phyloP scores from a whole-genome alignment of 768 basidiomycete species.

The Termitomyces sp. region DNA sequence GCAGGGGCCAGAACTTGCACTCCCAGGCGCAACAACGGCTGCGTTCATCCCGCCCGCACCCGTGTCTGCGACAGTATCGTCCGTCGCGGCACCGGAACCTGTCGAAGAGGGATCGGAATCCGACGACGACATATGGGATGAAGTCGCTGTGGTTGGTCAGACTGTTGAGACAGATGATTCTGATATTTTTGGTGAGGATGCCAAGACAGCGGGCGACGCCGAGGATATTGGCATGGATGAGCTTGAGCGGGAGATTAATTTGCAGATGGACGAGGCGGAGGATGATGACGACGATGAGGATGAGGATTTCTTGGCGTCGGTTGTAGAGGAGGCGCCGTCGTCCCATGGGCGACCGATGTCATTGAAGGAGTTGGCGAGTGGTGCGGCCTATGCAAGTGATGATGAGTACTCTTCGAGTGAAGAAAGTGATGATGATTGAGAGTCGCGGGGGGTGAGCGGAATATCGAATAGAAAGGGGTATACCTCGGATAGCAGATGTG shows the following conservation, averaged over 20 bases:
- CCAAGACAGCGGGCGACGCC: constrained; percentile 13
- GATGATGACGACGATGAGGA: constrained; percentile 48
- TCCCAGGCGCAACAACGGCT: constrained; percentile 28
- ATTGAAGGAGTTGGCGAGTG: constrained; percentile 12
- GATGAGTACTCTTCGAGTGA: constrained; percentile 51
- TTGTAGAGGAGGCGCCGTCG: constrained; percentile 17
- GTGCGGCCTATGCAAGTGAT: constrained; percentile 25
- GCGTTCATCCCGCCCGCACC: constrained; percentile 21
- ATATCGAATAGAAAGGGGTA: too few relatives aligned
- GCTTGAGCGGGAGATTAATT: constrained; percentile 32
- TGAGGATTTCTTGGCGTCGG: constrained; percentile 49
- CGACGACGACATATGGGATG: constrained; percentile 50
- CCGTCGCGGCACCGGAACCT: constrained; percentile 3
- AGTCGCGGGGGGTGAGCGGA: background rate
- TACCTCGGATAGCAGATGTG: background rate
- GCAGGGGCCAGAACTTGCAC: constrained; percentile 26
- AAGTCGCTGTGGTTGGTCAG: constrained; percentile 23
- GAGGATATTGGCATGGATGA: constrained; percentile 34
- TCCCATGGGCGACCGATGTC: constrained; percentile 13
- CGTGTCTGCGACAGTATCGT: constrained; percentile 11
- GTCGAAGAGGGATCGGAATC: constrained; percentile 19
- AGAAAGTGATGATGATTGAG: constrained; percentile 47
- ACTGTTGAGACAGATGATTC: constrained; percentile 21
- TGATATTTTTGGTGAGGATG: constrained; percentile 21
- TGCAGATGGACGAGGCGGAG: constrained; percentile 34